phyloP scores from a whole-genome alignment of 441 rosid genomes.

The Pelargonium exstipulatum region DNA sequence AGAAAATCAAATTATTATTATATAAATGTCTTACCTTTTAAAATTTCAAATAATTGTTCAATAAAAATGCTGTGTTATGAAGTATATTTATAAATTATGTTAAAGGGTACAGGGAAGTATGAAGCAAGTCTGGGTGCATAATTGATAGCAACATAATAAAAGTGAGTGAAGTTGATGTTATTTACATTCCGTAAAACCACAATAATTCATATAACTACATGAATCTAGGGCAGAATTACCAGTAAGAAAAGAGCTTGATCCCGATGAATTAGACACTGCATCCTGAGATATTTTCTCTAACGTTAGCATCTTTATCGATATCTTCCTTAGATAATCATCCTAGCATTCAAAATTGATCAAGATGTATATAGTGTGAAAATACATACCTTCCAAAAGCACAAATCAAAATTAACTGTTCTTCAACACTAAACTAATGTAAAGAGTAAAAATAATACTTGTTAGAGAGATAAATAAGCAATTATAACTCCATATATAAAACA shows the following conservation, averaged over 20 bases:
- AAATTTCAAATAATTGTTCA: too few species aligned
- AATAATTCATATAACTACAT: neutral
- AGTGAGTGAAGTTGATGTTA: neutral
- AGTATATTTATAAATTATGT: neutral
- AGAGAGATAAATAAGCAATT: neutral
- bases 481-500: neutral
- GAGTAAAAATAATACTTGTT: neutral
- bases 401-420: neutral
- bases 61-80: too few species aligned
- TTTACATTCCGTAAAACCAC: neutral
- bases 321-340: conserved; percentile 22
- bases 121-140: neutral
- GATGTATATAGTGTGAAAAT: neutral
- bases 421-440: conserved; percentile 2
- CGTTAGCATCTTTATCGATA: conserved; percentile 23
- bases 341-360: conserved; percentile 1
- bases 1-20: neutral
- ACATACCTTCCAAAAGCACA: conserved; percentile 1
- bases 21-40: neutral
- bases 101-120: neutral
- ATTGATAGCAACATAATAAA: neutral
- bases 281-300: conserved; percentile 23
- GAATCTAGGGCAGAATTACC: conserved; percentile 9
- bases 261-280: conserved; percentile 13
- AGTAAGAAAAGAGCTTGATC: conserved; percentile 16